Base-by-base conservation (phyloP, 2,329 filamentous ascomycete species). In the Talaromyces marneffei region DNA sequence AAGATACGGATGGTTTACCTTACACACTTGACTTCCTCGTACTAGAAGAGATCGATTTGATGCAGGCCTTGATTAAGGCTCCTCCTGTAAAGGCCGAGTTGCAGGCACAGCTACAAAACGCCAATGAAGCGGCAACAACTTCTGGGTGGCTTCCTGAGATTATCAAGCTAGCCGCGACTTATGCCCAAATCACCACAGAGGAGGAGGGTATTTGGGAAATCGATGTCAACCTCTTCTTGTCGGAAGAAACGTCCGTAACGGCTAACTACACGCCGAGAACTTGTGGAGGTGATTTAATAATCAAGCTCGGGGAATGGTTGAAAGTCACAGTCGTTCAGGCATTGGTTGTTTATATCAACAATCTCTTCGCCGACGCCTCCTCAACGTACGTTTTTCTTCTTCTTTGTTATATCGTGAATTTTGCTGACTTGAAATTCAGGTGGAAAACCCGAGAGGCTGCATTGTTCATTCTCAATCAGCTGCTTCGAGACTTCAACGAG, bases 121-220 rank as follows among this genome's bases (percentile, higher is more conserved):
- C 84, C 16, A 82, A 85, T 62, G 78, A 82, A 55, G 80, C 81
- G 29, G 83, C 85, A 2, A 82, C 85, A 61, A 82, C 85, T 9
- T 87, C 87, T 1, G 85, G 86, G 7, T 97, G 93, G 93, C 83
- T 97, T 66, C 83, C 89, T 35, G 90, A 96, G 69, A 86, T 97
- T 20, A 89, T 97, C 85, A 90, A 89, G 72, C 83, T 97, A 66
- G 85, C 92, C 9, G 86, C 92, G 20, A 86, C 87, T 1, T 97
- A 96, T 75, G 88, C 92, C 12, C 91, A 93, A 66, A 95, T 99
- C 68, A 92, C 90, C 1, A 87, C 86, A 29, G 94, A 99, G 74
- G 94, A 97, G 71, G 91, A 97, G 76, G 91, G 90, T 7, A 78
- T 99, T 9, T 99, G 94, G 94, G 91, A 97, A 68, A 91, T 97